Evolutionary conservation across 2,329 filamentous ascomycete genomes (phyloP).

Genomic region (Alternaria sp.): DNA sequence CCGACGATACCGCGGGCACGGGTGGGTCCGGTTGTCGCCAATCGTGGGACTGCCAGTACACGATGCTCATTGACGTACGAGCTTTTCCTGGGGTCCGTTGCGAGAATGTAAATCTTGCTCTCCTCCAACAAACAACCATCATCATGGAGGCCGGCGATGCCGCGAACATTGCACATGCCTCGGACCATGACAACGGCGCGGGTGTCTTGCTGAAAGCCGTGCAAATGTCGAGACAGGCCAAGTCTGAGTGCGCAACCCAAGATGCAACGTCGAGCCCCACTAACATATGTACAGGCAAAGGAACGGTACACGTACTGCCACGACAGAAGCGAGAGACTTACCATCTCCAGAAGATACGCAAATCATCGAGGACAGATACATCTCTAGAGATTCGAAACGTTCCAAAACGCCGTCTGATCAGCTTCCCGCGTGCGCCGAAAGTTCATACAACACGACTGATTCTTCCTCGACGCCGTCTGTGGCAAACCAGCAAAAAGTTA

Average conservation of each 20-base stretch:
- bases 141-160: background rate
- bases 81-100: background rate
- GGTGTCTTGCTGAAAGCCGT: background rate
- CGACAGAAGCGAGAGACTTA: background rate
- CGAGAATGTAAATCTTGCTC: background rate
- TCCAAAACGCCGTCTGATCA: background rate
- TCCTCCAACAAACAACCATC: background rate
- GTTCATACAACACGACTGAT: background rate
- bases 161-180: background rate
- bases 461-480: background rate
- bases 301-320: background rate
- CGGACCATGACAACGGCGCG: background rate
- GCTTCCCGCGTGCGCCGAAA: background rate
- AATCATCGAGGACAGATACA: background rate
- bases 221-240: background rate
- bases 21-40: background rate
- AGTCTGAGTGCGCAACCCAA: constrained; percentile 1
- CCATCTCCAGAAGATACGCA: background rate
- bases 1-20: background rate
- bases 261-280: background rate
- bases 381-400: background rate
- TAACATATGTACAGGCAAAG: background rate
- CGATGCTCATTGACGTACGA: background rate
- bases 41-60: background rate
- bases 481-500: background rate